phyloP scores from a whole-genome alignment of 768 basidiomycete species.

The Psilocybe cubensis region DNA sequence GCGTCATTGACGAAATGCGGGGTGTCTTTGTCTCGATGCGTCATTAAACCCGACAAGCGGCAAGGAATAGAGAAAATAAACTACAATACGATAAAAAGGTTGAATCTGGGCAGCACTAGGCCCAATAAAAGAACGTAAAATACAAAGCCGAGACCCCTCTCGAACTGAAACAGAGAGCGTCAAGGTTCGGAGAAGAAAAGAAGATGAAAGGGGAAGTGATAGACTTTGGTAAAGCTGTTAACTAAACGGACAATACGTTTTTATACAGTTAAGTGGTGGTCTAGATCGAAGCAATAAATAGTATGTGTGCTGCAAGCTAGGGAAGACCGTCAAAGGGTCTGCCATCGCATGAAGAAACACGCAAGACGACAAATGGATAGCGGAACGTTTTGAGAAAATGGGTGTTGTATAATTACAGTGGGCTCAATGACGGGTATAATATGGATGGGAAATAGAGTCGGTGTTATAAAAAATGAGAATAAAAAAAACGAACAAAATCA shows the following conservation, averaged over 20 bases:
- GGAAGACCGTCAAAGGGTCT: constrained; percentile 8
- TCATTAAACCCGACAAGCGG: background rate
- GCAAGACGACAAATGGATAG: constrained; percentile 12
- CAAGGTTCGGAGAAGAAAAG: constrained; percentile 7
- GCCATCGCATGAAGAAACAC: constrained; percentile 3
- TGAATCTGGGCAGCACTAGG: constrained; percentile 1
- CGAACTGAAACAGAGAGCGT: background rate
- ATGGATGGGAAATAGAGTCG: background rate
- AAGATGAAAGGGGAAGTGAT: background rate
- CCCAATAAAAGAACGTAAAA: constrained; percentile 2
- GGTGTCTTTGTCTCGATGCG: background rate
- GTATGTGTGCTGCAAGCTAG: constrained; percentile 6
- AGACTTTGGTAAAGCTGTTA: constrained; percentile 7
- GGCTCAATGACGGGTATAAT: background rate
- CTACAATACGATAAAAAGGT: background rate
- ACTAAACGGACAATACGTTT: constrained; percentile 1
- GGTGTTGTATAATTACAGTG: background rate
- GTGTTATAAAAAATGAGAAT: background rate
- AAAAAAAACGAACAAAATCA: background rate
- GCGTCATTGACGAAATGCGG: background rate
- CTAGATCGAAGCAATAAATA: background rate
- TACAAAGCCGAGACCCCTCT: background rate
- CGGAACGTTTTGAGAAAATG: background rate
- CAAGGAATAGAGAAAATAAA: background rate
- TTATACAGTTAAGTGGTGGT: background rate